Base-by-base conservation (phyloP, 805 yeast genomes). In the Candida anglica region DNA sequence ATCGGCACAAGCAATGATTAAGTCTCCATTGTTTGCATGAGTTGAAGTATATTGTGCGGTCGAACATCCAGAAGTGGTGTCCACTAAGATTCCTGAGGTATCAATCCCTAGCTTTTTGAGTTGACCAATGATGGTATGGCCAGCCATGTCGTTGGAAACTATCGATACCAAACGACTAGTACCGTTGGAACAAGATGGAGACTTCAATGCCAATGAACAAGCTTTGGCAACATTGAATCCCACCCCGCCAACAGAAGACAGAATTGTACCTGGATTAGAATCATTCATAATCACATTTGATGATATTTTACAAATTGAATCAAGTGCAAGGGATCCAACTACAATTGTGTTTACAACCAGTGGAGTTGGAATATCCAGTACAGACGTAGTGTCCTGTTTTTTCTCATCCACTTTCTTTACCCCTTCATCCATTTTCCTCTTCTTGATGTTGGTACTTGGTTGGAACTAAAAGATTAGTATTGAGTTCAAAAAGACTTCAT, bases 221-320 rank as follows among this genome's bases (percentile, higher is more conserved):
- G 93, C 91, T n/a, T 73, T 48, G 0, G 86, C 79, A 11, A 87
- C 79, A 47, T 88, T 87, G 52, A 73, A 79, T 0, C 87, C 96
- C 2, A 87, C 95, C 1, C 96, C 96, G 1, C 96, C 96, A 6
- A 86, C 52, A 0, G 81, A 66, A 2, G 79, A 68, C 1, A 56
- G 46, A 5, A 75, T 68, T 0, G 47, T 50, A 0, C 93, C 88
- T 0, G 93, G 93, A 43, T 83, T 83, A 2, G 95, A 86, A 38
- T 91, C 91, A 9, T 61, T 56, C 45, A 70, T 46, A 10, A 41
- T 45, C 13, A 48, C 34, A 0, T 34, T 33, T 0, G 40, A 23
- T 1, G 53, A 43, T 5, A 81, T 47, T 10, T 68, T 66, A 42
- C 86, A 75, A 4, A 81, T 75, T 0, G 85, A 66, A 51, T 87